These are phyloP conservation scores for Tephrocybe rancida DNA, from an alignment of 768 basidiomycete species.

Conservation along the genomic window DNA sequence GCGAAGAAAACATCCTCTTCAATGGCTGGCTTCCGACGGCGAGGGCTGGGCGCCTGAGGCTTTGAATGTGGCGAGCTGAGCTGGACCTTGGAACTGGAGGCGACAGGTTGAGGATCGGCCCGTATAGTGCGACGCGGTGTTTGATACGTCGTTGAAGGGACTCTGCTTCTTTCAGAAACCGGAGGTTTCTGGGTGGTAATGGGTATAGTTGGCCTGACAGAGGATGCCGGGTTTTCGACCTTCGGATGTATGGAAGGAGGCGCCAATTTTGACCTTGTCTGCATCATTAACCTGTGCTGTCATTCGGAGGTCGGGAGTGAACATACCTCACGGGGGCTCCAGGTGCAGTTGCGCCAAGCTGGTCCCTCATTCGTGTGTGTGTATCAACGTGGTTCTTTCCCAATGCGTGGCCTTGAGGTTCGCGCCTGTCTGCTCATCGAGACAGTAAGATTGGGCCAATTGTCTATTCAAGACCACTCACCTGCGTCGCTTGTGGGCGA, in stretches of 20 bases:
- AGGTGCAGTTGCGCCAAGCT: background rate
- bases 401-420: background rate
- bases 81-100: slow-evolving; percentile 16
- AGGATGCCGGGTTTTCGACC: background rate
- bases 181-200: background rate
- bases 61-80: slow-evolving; percentile 6
- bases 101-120: slow-evolving; percentile 13
- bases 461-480: background rate
- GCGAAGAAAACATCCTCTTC: slow-evolving; percentile 19
- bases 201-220: background rate
- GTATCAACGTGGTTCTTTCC: background rate
- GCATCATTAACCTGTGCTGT: no score
- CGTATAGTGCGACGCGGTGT: background rate
- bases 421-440: background rate
- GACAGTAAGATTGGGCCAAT: background rate
- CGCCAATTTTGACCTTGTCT: no score
- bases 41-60: background rate
- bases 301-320: no score
- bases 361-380: background rate
- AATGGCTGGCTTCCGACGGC: slow-evolving; percentile 1
- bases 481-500: background rate
- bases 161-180: background rate
- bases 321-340: no score
- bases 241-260: no score
- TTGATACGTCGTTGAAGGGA: background rate